These are phyloP conservation scores for Podaxis sp. DNA, from an alignment of 768 basidiomycete genomes.

Conservation along the genomic window DNA sequence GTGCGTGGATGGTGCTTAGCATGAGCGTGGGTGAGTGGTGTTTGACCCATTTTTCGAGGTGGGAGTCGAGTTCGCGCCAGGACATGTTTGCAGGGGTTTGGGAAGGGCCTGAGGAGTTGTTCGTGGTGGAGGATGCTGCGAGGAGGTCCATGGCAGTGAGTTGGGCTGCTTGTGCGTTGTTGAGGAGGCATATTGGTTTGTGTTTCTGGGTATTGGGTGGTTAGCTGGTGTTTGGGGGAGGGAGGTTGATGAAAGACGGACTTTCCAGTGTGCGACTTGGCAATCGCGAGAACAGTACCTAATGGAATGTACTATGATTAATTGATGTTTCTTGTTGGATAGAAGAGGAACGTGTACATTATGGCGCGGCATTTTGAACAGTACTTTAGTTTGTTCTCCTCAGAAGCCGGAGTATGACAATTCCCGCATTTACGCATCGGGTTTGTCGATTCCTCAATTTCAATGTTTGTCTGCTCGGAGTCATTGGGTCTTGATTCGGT, in stretches of 20 bases:
- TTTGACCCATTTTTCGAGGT: conserved; percentile 33
- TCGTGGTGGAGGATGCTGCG: background rate
- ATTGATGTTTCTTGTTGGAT: background rate
- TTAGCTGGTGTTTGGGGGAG: background rate
- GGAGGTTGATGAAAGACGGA: background rate
- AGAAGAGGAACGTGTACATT: background rate
- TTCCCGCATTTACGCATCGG: background rate
- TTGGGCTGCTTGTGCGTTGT: conserved; percentile 11
- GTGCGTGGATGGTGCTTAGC: conserved; percentile 29
- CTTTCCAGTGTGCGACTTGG: conserved; percentile 20
- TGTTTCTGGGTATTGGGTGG: conserved; percentile 10
- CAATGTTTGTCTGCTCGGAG: background rate
- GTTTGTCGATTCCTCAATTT: background rate
- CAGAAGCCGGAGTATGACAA: background rate
- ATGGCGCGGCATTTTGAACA: background rate
- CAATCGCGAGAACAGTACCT: conserved; percentile 22
- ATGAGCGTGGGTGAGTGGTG: conserved; percentile 29
- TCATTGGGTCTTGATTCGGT: no score
- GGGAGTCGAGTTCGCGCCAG: conserved; percentile 26
- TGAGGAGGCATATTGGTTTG: conserved; percentile 16
- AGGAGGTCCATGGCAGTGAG: conserved; percentile 11
- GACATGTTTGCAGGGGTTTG: conserved; percentile 22
- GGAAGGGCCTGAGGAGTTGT: conserved; percentile 16
- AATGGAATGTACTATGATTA: background rate
- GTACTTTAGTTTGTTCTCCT: background rate